Conservation (phyloP, 2,329 filamentous ascomycete species). For the Teratosphaeriaceae sp. region DNA sequence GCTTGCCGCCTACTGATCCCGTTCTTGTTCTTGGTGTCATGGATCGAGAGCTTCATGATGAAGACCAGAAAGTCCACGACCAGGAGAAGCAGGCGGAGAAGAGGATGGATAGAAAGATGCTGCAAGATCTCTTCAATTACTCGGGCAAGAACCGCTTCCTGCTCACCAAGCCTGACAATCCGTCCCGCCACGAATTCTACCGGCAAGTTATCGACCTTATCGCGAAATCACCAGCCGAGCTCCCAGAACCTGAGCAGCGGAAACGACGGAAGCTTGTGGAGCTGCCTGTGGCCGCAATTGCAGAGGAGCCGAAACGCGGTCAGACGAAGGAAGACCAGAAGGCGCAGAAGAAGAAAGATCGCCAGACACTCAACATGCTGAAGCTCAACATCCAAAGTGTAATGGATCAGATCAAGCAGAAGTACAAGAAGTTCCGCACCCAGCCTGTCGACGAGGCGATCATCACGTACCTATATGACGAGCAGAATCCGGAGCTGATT, state of each 20-base stretch:
- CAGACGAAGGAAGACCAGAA: conserved; percentile 74
- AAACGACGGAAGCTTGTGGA: conserved; percentile 78
- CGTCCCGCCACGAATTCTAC: conserved; percentile 72
- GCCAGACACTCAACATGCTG: conserved; percentile 74
- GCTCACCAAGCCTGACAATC: conserved; percentile 58
- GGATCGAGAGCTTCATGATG: conserved; percentile 49
- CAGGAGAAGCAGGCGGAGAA: conserved; percentile 28
- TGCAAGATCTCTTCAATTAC: conserved; percentile 77
- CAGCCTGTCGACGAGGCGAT: conserved; percentile 67
- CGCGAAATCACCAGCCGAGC: conserved; percentile 71
- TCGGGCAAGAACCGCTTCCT: conserved; percentile 70
- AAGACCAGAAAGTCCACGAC: no score
- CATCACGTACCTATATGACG: conserved; percentile 77
- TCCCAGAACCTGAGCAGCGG: conserved; percentile 77
- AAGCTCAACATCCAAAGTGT: conserved; percentile 88
- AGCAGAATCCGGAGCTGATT: conserved; percentile 64
- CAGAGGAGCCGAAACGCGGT: conserved; percentile 48
- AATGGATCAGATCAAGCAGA: conserved; percentile 92
- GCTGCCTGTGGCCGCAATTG: conserved; percentile 63
- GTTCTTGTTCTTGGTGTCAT: conserved; percentile 82
- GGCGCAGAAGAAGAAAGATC: conserved; percentile 72
- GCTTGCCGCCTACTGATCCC: conserved; percentile 83
- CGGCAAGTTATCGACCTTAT: conserved; percentile 66
- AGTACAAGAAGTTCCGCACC: conserved; percentile 81
- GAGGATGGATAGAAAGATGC: conserved; percentile 48